A percentile compares a stretch with the other conserved stretches of the same genome.
phyloP scores from a whole-genome alignment of 1,284 basidiomycete species.

The Mycosarcoma maydis region DNA sequence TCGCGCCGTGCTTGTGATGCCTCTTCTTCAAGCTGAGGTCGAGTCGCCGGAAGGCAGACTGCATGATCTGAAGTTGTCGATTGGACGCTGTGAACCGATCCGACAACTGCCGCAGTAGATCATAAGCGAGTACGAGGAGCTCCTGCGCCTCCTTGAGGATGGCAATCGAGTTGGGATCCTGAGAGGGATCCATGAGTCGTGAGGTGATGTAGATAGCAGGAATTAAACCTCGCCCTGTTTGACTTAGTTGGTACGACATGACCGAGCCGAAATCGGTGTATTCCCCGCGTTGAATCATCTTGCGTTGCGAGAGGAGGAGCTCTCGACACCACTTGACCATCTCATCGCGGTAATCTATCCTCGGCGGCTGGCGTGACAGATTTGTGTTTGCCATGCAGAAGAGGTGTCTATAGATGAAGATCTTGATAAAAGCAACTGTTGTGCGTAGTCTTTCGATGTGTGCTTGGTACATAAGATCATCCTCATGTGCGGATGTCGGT shows the following conservation, averaged over 20 bases:
- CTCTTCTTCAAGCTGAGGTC: conserved; percentile 42
- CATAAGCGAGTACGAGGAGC: conserved; percentile 44
- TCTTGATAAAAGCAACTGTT: conserved; percentile 46
- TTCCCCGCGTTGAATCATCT: conserved; percentile 47
- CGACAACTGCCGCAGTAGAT: conserved; percentile 35
- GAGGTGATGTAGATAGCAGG: conserved; percentile 47
- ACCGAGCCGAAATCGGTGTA: conserved; percentile 49
- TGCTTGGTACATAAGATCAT: conserved; percentile 43
- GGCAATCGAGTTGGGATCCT: conserved; percentile 27
- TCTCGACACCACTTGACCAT: conserved; percentile 52
- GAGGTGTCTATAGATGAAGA: conserved; percentile 45
- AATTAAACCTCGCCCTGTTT: conserved; percentile 43
- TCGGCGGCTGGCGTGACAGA: conserved; percentile 37
- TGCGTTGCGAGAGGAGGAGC: conserved; percentile 44
- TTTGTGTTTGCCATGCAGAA: conserved; percentile 36
- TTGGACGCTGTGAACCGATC: conserved; percentile 39
- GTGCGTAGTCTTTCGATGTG: conserved; percentile 44
- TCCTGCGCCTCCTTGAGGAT: conserved; percentile 46
- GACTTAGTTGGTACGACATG: conserved; percentile 49
- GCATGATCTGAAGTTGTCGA: conserved; percentile 50
- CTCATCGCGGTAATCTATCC: conserved; percentile 44
- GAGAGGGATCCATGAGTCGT: conserved; percentile 40
- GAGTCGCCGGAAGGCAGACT: conserved; percentile 38
- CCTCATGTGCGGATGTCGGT: conserved; percentile 37
- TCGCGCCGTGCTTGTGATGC: conserved; percentile 15